Base-by-base conservation (phyloP, 352 stramenopile species). In the Phytophthora hibernalis region DNA sequence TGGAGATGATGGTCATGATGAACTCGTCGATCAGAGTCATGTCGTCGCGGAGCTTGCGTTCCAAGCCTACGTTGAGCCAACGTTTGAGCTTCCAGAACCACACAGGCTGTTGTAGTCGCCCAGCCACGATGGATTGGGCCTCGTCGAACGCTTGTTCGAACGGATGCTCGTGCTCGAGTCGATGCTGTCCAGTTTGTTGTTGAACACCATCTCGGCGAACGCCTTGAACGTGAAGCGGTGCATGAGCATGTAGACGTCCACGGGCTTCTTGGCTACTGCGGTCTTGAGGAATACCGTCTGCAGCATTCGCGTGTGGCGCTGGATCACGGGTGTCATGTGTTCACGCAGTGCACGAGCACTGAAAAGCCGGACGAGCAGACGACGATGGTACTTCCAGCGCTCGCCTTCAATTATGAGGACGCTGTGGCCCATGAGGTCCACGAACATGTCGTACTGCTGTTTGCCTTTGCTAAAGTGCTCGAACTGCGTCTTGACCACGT, bases 401-500 rank as follows among this genome's bases (percentile, higher is more conserved):
- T 80, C 68, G 20, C 69, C 75, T 47, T 88, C 72, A 49, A 81
- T 74, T 24, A 83, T 73, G 16, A 83, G 53, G 26, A 88, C 68
- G 31, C 68, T 80, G n/a, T 82, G 52, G 6, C 79, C 79, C 60
- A 84, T 72, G 7, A 88, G 33, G 62, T 88, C 79, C 8, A 71
- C 60, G n/a, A 85, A 64, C 43, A 76, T 66, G 26, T 86, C 61
- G 44, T 64, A 69, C 48, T 80, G 60, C n/a, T 77, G 70, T 3
- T 68, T 49, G 1, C 80, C 80, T 54, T 89, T 89, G 53, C 62
- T 72, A 49, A 89, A 89, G 47, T 68, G 55, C 0, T 82, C 67
- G 28, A 86, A 86, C 53, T 89, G 80, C 33, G 68, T 82, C 64
- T 80, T 86, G 24, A 84, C 53, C 11, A 89, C 71, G 38, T 87